phyloP scores from a whole-genome alignment of 805 yeast genomes.

The Zygosaccharomyces bailii region DNA sequence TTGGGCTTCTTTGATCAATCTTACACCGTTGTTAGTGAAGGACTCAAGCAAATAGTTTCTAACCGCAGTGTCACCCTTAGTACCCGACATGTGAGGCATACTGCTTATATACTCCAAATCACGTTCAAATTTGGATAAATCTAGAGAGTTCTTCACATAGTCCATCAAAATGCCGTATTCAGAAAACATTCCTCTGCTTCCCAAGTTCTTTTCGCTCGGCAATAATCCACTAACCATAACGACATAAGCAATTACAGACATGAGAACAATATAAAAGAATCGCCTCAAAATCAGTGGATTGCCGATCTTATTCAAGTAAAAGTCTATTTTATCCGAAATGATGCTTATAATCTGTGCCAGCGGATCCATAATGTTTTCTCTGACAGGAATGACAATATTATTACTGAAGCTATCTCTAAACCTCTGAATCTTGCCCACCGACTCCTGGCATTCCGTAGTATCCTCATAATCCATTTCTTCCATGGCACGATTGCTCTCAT shows the following conservation, averaged over 20 bases:
- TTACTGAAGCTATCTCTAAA: slow-evolving; percentile 27
- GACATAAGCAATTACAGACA: slow-evolving; percentile 55
- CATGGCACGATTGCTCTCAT: slow-evolving; percentile 24
- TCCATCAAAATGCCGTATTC: slow-evolving; percentile 52
- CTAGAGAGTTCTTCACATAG: slow-evolving; percentile 51
- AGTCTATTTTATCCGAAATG: slow-evolving; percentile 48
- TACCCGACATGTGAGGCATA: slow-evolving; percentile 85
- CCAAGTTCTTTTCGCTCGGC: slow-evolving; percentile 41
- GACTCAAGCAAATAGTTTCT: slow-evolving; percentile 61
- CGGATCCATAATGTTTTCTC: slow-evolving; percentile 45
- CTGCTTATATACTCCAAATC: slow-evolving; percentile 69
- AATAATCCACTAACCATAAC: slow-evolving; percentile 56
- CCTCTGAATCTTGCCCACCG: slow-evolving; percentile 16
- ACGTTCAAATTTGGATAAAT: slow-evolving; percentile 55
- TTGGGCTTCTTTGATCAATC: slow-evolving; percentile 40
- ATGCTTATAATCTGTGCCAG: slow-evolving; percentile 39
- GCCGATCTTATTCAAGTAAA: slow-evolving; percentile 60
- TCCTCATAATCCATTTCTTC: slow-evolving; percentile 17
- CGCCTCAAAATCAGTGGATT: slow-evolving; percentile 83
- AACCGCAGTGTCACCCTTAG: slow-evolving; percentile 75
- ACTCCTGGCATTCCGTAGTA: slow-evolving; percentile 38
- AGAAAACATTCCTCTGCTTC: slow-evolving; percentile 56
- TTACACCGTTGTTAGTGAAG: slow-evolving; percentile 56
- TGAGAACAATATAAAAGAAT: slow-evolving; percentile 62
- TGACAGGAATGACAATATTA: slow-evolving; percentile 40